Conservation (phyloP, 352 stramenopile genomes). For the Pythium rishiriense region DNA sequence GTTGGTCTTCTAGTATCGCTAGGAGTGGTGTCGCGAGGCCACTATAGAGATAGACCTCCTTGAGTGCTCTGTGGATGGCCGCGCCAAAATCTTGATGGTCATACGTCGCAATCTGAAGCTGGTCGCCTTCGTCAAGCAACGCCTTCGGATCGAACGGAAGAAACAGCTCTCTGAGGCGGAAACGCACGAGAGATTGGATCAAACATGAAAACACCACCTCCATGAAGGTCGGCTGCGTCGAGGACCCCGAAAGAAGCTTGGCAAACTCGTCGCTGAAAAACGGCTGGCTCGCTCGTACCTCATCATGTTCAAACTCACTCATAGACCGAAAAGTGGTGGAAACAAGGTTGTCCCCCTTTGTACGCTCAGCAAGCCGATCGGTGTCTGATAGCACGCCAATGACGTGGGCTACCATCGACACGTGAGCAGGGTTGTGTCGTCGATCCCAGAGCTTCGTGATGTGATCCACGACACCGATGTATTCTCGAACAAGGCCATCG, state of each 20-base stretch:
- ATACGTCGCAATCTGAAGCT: constrained; percentile 43
- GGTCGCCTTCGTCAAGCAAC: constrained; percentile 27
- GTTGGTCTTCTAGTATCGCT: constrained; percentile 30
- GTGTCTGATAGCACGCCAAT: constrained; percentile 12
- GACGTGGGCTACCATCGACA: constrained; percentile 2
- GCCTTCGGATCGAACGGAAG: constrained; percentile 49
- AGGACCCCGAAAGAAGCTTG: constrained; percentile 23
- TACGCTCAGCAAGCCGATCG: constrained; percentile 13
- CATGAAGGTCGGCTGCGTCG: constrained; percentile 35
- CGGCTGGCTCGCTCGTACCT: constrained; percentile 21
- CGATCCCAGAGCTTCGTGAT: not conserved
- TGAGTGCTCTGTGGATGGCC: constrained; percentile 65
- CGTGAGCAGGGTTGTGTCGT: not conserved
- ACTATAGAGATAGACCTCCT: constrained; percentile 50
- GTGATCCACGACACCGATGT: constrained; percentile 44
- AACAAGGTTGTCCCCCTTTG: constrained; percentile 3
- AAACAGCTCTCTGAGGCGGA: constrained; percentile 64
- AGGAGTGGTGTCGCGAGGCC: constrained; percentile 39
- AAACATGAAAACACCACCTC: constrained; percentile 54
- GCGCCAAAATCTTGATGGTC: constrained; percentile 78
- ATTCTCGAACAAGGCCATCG: constrained; percentile 43
- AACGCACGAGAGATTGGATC: constrained; percentile 54
- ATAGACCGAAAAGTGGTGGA: constrained; percentile 14
- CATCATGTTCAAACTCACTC: constrained; percentile 15
- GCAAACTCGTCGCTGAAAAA: constrained; percentile 55